Evolutionary conservation across 2,329 filamentous ascomycete species (phyloP).

Genomic region (Fusarium gaditjirri): DNA sequence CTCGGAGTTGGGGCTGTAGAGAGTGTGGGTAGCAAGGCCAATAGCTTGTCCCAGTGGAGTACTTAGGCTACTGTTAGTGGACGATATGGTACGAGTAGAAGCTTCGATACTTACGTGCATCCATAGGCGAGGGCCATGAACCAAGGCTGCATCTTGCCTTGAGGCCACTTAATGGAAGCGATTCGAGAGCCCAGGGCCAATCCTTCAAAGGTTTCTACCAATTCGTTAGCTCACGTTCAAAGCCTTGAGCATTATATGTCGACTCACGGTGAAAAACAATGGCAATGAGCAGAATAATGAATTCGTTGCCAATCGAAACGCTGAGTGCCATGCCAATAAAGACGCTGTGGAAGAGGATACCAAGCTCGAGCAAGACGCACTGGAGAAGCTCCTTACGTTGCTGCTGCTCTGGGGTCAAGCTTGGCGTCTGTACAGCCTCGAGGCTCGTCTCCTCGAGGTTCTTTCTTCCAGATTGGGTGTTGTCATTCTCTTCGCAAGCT

Average conservation of each 20-base stretch:
- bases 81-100: neutral
- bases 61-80: constrained; percentile 50
- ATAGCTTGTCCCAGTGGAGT: constrained; percentile 80
- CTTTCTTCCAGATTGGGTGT: constrained; percentile 29
- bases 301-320: constrained; percentile 79
- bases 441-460: constrained; percentile 37
- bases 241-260: accelerated
- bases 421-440: constrained; percentile 40
- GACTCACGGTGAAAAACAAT: constrained; percentile 75
- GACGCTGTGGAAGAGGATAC: constrained; percentile 71
- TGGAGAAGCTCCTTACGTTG: constrained; percentile 75
- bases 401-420: constrained; percentile 63
- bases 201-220: constrained; percentile 60
- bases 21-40: constrained; percentile 73
- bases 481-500: constrained; percentile 27
- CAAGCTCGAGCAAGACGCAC: constrained; percentile 81
- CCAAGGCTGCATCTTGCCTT: constrained; percentile 60
- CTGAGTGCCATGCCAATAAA: constrained; percentile 89
- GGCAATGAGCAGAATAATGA: constrained; percentile 81
- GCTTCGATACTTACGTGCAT: constrained; percentile 54
- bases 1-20: constrained; percentile 75
- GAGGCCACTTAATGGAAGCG: constrained; percentile 61
- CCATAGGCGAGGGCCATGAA: constrained; percentile 68
- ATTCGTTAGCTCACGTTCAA: constrained; percentile 1
- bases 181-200: constrained; percentile 74